Evolutionary conservation across 1,139 yeast species (phyloP).

Genomic region (Hyphopichia burtonii): DNA sequence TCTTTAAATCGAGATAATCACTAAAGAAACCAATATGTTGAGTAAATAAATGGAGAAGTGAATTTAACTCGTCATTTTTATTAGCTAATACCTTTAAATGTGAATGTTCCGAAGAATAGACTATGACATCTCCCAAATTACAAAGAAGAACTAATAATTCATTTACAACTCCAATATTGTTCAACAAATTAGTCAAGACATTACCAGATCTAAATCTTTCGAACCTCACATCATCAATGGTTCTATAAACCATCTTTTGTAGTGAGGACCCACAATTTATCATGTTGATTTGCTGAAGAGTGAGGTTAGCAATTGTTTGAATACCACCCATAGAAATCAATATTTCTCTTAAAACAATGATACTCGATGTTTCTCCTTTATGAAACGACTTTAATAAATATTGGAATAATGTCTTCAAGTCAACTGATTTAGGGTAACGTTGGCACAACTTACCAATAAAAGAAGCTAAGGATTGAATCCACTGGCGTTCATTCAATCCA

Average conservation of each 20-base stretch:
- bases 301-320: conserved; percentile 63
- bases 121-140: conserved; percentile 45
- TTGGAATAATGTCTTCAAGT: conserved; percentile 54
- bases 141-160: conserved; percentile 69
- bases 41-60: conserved; percentile 63
- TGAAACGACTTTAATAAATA: conserved; percentile 68
- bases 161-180: conserved; percentile 45
- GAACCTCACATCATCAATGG: conserved; percentile 62
- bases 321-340: conserved; percentile 81
- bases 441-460: conserved; percentile 67
- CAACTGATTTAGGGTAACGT: conserved; percentile 48
- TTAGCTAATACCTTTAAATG: conserved; percentile 75
- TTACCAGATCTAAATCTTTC: conserved; percentile 49
- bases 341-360: conserved; percentile 68
- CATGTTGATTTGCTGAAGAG: conserved; percentile 62
- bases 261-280: conserved; percentile 66
- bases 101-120: conserved; percentile 38
- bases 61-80: conserved; percentile 68
- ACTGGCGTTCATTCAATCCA: conserved; percentile 78
- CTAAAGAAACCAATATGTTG: conserved; percentile 59
- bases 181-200: conserved; percentile 50
- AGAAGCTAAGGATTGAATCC: conserved; percentile 76
- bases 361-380: conserved; percentile 58
- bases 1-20: conserved; percentile 30
- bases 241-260: conserved; percentile 53